A percentile compares a stretch with the other conserved stretches of the same genome.
Evolutionary conservation across 2,329 filamentous ascomycete genomes (phyloP).

Genomic region (Pleurostoma richardsiae): DNA sequence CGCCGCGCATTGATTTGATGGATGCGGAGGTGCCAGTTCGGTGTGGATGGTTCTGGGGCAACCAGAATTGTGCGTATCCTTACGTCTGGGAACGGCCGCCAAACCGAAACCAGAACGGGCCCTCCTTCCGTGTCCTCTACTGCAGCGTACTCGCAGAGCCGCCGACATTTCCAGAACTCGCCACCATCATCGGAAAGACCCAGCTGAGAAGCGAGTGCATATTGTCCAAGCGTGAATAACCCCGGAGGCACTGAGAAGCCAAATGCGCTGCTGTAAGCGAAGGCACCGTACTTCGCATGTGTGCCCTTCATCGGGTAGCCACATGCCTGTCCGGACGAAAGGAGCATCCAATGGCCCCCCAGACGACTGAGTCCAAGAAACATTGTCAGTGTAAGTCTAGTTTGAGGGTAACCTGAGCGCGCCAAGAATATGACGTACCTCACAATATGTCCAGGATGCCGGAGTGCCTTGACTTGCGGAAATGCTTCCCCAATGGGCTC

Average conservation of each 20-base stretch:
- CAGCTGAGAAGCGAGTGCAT: conserved; percentile 69
- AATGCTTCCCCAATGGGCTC: conserved; percentile 52
- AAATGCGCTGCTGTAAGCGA: conserved; percentile 73
- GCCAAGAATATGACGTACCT: conserved; percentile 26
- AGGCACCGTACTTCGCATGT: conserved; percentile 76
- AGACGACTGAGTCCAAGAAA: conserved; percentile 41
- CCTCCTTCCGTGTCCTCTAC: conserved; percentile 49
- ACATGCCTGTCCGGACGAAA: conserved; percentile 75
- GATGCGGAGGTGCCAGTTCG: conserved; percentile 66
- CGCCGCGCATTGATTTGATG: conserved; percentile 58
- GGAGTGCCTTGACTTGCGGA: conserved; percentile 54
- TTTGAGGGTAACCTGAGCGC: background rate
- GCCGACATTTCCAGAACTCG: conserved; percentile 74
- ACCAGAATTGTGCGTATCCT: conserved; percentile 60
- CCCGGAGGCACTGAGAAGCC: conserved; percentile 75
- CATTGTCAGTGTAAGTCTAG: background rate
- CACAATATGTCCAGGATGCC: conserved; percentile 69
- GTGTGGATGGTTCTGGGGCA: conserved; percentile 50
- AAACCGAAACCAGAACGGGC: conserved; percentile 62
- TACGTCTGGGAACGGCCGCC: conserved; percentile 68
- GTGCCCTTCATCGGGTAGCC: conserved; percentile 78
- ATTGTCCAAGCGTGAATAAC: conserved; percentile 70
- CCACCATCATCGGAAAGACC: conserved; percentile 73
- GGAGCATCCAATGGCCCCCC: conserved; percentile 73
- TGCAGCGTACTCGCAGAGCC: conserved; percentile 57